phyloP scores from a whole-genome alignment of 2,329 filamentous ascomycete species.

The Bipolaris cookei region DNA sequence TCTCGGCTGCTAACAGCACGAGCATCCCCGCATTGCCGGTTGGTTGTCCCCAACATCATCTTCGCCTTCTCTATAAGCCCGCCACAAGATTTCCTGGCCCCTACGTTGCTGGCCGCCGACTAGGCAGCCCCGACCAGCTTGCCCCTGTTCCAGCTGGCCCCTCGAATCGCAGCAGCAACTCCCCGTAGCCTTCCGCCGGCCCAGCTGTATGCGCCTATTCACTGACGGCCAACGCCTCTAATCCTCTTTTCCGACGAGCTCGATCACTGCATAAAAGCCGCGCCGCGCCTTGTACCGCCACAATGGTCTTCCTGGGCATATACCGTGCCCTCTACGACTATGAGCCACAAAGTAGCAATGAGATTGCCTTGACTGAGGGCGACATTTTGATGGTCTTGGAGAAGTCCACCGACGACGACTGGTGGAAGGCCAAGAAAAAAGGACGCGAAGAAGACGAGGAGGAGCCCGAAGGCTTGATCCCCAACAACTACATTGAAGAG shows the following conservation, averaged over 20 bases:
- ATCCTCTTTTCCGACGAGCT: conserved; percentile 15
- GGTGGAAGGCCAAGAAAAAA: conserved; percentile 97
- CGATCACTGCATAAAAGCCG: conserved; percentile 11
- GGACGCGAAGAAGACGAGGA: conserved; percentile 80
- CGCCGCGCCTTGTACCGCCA: conserved; percentile 25
- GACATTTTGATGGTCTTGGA: conserved; percentile 89
- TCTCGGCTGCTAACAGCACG: conserved; percentile 22
- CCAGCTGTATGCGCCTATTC: conserved; percentile 39
- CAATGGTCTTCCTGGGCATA: conserved; percentile 90
- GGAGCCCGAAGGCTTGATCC: conserved; percentile 87
- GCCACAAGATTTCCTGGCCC: not conserved
- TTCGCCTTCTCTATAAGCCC: not conserved
- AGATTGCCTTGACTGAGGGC: conserved; percentile 83
- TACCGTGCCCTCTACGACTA: conserved; percentile 95
- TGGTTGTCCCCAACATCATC: conserved; percentile 8
- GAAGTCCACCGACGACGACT: conserved; percentile 75
- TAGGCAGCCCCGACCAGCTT: conserved; percentile 16
- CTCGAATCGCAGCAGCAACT: conserved; percentile 30
- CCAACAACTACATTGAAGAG: conserved; percentile 94
- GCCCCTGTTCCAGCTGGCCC: conserved; percentile 28
- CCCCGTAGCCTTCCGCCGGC: conserved; percentile 35
- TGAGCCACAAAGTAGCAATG: conserved; percentile 80
- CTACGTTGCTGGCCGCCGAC: conserved; percentile 17
- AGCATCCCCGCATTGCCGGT: conserved; percentile 22
- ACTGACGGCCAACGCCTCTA: conserved; percentile 24